These are phyloP conservation scores for Mortierella sp. DNA, from an alignment of 371 early-diverging fungal species.

Conservation along the genomic window DNA sequence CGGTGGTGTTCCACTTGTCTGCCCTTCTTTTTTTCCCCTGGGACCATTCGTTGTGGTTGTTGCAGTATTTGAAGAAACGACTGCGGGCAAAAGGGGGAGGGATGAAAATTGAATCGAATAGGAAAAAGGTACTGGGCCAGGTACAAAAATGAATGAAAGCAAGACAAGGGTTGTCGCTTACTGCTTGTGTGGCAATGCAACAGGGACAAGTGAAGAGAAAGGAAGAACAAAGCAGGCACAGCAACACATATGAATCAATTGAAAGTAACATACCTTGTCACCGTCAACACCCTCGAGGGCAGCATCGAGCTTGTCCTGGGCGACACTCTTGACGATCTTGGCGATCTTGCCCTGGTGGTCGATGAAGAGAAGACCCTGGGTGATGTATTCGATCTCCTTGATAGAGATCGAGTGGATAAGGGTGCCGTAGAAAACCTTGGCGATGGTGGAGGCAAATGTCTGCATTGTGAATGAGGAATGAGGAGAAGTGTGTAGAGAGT, in stretches of 20 bases:
- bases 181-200: too few species aligned
- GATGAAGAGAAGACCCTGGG: conserved; percentile 71
- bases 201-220: neutral
- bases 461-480: conserved; percentile 10
- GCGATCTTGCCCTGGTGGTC: conserved; percentile 67
- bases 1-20: neutral
- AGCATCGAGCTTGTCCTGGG: conserved; percentile 40
- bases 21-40: neutral
- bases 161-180: too few species aligned
- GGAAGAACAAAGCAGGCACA: too few species aligned
- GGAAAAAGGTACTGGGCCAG: neutral
- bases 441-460: conserved; percentile 25
- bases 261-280: conserved; percentile 35
- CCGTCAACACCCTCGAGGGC: conserved; percentile 40
- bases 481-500: neutral
- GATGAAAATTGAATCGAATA: neutral
- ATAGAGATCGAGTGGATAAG: conserved; percentile 76
- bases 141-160: neutral
- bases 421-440: conserved; percentile 72
- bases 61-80: neutral
- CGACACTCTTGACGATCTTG: conserved; percentile 50
- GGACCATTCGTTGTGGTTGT: neutral
- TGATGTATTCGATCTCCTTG: conserved; percentile 68
- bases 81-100: neutral
- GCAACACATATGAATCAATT: neutral